phyloP scores from a whole-genome alignment of 2,329 filamentous ascomycete species.

The Penicillium sp. region DNA sequence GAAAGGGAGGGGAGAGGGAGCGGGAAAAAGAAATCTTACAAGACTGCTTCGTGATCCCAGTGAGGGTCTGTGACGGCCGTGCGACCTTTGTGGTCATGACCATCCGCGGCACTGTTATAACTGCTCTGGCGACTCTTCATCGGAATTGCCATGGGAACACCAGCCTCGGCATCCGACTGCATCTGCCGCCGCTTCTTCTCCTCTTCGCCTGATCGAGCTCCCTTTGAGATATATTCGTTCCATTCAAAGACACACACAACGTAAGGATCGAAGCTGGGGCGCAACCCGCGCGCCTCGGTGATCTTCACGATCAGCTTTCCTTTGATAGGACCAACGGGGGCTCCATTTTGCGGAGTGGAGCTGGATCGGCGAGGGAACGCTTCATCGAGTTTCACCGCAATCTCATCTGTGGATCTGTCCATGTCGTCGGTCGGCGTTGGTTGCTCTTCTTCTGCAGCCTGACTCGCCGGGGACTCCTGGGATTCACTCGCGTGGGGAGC shows the following conservation, averaged over 20 bases:
- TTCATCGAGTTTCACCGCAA: conserved; percentile 33
- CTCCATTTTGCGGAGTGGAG: conserved; percentile 38
- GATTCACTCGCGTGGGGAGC: conserved; percentile 10
- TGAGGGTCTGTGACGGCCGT: conserved; percentile 73
- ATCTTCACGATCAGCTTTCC: conserved; percentile 90
- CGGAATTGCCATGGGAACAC: conserved; percentile 85
- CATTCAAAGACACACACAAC: conserved; percentile 95
- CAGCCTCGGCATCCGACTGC: conserved; percentile 60
- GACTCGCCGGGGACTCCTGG: conserved; percentile 3
- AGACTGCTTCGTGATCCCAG: conserved; percentile 92
- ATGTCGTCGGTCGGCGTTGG: conserved; percentile 18
- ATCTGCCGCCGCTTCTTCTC: conserved; percentile 55
- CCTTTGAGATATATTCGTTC: conserved; percentile 90
- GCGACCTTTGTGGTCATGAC: conserved; percentile 51
- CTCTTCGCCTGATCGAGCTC: conserved; percentile 59
- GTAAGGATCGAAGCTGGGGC: conserved; percentile 81
- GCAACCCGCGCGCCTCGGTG: conserved; percentile 72
- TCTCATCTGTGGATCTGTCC: conserved; percentile 30
- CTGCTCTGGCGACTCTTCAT: conserved; percentile 97
- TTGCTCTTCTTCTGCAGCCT: conserved; percentile 8
- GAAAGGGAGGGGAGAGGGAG: not conserved
- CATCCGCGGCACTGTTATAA: conserved; percentile 75
- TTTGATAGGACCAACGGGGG: conserved; percentile 65
- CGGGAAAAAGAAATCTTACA: conserved; percentile 56
- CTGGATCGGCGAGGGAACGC: conserved; percentile 28